phyloP scores from a whole-genome alignment of 108 stramenopile genomes.

The Skeletonema marinoi region DNA sequence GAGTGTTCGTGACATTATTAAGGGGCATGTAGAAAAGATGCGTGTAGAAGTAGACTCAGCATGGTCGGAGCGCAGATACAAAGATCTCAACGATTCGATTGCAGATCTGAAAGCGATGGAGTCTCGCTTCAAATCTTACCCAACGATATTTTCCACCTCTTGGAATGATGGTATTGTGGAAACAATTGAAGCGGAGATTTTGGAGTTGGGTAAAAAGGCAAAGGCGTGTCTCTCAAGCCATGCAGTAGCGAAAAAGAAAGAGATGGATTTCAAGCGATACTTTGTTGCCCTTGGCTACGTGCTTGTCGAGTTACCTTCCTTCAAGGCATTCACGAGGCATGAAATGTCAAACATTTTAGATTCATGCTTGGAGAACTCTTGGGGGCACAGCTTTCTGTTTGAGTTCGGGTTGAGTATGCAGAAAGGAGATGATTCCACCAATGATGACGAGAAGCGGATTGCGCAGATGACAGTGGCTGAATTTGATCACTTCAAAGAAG shows the following conservation, averaged over 20 bases:
- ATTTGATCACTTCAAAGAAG: constrained; percentile 68
- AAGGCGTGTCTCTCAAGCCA: constrained; percentile 29
- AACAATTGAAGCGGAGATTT: constrained; percentile 52
- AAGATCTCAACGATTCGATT: constrained; percentile 55
- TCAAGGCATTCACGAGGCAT: constrained; percentile 49
- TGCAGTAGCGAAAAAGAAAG: constrained; percentile 42
- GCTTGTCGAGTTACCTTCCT: constrained; percentile 54
- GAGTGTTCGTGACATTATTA: constrained; percentile 38
- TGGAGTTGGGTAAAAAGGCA: constrained; percentile 43
- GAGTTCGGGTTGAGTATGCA: constrained; percentile 61
- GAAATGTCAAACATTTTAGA: constrained; percentile 58
- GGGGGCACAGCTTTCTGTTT: constrained; percentile 67
- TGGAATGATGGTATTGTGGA: constrained; percentile 57
- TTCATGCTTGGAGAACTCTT: constrained; percentile 49
- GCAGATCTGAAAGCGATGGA: constrained; percentile 59
- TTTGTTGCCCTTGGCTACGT: no score
- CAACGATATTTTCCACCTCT: constrained; percentile 49
- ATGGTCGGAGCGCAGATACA: constrained; percentile 59
- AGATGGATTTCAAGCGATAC: constrained; percentile 52
- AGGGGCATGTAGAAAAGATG: constrained; percentile 43
- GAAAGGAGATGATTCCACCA: constrained; percentile 40
- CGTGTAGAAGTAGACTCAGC: constrained; percentile 46
- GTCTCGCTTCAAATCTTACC: constrained; percentile 46
- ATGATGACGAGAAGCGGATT: constrained; percentile 52
- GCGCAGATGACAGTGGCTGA: constrained; percentile 59